Evolutionary conservation across 139 green algal genomes (phyloP).

Genomic region (Raphidocelis subcapitata): DNA sequence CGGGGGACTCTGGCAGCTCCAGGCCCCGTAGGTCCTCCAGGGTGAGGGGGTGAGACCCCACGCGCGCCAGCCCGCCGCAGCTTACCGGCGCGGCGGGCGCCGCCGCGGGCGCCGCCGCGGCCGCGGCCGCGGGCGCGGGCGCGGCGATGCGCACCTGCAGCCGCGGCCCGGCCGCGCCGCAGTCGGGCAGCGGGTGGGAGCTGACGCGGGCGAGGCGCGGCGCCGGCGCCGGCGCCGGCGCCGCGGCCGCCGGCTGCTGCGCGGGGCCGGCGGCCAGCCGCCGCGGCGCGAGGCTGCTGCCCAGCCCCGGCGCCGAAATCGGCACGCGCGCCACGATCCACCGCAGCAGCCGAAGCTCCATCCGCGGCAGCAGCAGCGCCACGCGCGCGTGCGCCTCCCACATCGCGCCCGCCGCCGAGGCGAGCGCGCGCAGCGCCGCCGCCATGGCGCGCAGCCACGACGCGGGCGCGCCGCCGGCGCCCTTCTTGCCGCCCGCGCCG

Average conservation of each 20-base stretch:
- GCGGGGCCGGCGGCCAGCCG: neutral
- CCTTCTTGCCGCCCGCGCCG: neutral
- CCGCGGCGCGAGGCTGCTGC: neutral
- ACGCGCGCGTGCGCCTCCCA: slow-evolving; percentile 4
- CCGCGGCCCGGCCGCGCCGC: no score
- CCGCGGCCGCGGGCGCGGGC: no score
- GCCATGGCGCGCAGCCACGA: slow-evolving; percentile 2
- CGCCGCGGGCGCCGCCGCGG: no score
- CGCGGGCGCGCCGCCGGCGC: neutral
- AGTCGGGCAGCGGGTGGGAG: neutral
- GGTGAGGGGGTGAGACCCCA: no score
- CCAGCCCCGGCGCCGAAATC: neutral
- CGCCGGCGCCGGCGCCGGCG: no score
- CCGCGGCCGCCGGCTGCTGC: neutral
- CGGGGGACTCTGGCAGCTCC: neutral
- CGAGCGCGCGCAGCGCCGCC: slow-evolving; percentile 2
- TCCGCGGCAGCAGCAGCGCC: slow-evolving; percentile 9
- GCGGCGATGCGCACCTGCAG: no score
- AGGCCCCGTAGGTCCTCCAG: no score
- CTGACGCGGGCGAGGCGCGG: neutral
- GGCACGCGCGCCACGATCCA: slow-evolving; percentile 7
- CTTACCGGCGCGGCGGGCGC: no score
- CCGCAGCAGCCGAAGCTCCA: slow-evolving; percentile 22
- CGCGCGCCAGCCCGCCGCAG: no score
- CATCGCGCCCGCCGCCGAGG: slow-evolving; percentile 7